phyloP scores from a whole-genome alignment of 768 basidiomycete species.

The Cubamyces sp. region DNA sequence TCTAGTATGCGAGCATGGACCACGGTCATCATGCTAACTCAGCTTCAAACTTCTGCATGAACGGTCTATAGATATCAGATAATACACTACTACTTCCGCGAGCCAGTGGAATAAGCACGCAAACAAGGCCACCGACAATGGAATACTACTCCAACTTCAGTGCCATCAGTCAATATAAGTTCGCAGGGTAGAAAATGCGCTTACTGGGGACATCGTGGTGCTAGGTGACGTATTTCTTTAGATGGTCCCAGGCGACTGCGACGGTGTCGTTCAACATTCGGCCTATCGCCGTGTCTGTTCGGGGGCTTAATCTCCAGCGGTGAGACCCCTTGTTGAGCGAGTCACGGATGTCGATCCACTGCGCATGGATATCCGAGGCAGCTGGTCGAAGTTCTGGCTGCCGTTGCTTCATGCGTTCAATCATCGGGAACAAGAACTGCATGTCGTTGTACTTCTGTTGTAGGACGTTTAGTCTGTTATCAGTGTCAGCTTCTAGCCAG shows the following conservation, averaged over 20 bases:
- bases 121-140: too few relatives aligned
- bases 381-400: constrained; percentile 15
- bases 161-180: too few relatives aligned
- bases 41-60: too few relatives aligned
- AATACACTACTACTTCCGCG: too few relatives aligned
- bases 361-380: constrained; percentile 6
- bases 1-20: too few relatives aligned
- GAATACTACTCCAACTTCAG: too few relatives aligned
- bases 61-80: too few relatives aligned
- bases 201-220: too few relatives aligned
- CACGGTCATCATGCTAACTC: too few relatives aligned
- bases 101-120: too few relatives aligned
- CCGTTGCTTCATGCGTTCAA: constrained; percentile 20
- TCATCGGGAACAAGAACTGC: constrained; percentile 22
- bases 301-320: constrained; percentile 19
- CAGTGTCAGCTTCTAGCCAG: too few relatives aligned
- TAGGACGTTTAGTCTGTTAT: neutral
- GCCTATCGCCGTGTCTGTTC: constrained; percentile 16
- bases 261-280: constrained; percentile 27
- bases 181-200: too few relatives aligned
- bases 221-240: constrained; percentile 4
- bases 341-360: constrained; percentile 13
- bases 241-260: constrained; percentile 23
- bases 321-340: neutral
- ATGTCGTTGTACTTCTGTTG: constrained; percentile 20